phyloP scores from a whole-genome alignment of 139 green algal genomes.

The Chlorella sp. region DNA sequence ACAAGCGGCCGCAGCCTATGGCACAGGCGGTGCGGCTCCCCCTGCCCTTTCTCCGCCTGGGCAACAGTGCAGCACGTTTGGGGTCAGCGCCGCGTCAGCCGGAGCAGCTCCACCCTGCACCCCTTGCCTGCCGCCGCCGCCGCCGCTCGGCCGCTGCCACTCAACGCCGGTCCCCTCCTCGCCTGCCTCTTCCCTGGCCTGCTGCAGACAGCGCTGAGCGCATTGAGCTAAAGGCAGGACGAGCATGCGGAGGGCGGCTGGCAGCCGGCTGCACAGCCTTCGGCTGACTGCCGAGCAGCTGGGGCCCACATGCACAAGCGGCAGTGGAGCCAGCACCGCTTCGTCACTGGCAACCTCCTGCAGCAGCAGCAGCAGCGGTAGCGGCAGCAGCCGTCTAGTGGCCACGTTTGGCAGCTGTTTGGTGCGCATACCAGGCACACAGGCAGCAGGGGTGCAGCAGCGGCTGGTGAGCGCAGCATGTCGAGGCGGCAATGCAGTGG shows the following conservation, averaged over 20 bases:
- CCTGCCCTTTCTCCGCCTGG: too few species aligned
- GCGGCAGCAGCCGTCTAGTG: background rate
- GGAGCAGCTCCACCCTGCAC: too few species aligned
- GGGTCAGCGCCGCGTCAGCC: too few species aligned
- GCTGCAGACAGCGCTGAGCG: background rate
- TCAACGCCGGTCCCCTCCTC: too few species aligned
- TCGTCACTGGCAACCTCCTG: background rate
- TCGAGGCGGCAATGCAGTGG: background rate
- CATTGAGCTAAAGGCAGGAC: background rate
- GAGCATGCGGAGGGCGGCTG: background rate
- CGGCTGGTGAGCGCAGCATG: background rate
- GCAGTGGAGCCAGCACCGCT: background rate
- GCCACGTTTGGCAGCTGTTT: background rate
- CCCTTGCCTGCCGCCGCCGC: too few species aligned
- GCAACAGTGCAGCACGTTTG: too few species aligned
- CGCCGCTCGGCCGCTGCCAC: too few species aligned
- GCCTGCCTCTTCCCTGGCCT: too few species aligned
- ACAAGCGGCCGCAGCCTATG: too few species aligned
- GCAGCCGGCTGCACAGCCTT: background rate
- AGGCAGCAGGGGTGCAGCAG: background rate
- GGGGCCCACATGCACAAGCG: background rate
- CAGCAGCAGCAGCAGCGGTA: background rate
- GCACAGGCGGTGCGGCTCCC: too few species aligned
- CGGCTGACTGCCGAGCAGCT: background rate
- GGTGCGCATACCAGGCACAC: background rate